Conservation (phyloP, 2,329 filamentous ascomycete species). For the Fonsecaea multimorphosa region DNA sequence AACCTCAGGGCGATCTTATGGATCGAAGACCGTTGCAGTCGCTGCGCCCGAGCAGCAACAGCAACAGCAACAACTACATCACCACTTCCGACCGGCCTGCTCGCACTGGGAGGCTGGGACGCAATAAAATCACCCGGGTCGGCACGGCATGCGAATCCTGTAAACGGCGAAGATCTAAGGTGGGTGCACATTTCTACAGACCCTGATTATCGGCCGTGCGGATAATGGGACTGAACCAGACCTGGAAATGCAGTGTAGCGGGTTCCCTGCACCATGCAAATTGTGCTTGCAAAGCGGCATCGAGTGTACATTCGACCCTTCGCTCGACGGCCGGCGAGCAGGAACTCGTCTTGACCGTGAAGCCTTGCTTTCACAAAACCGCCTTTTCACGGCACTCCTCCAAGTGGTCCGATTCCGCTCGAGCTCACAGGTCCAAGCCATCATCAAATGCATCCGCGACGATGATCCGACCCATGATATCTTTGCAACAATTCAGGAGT, state of each 20-base stretch:
- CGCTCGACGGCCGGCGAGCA: constrained; percentile 4
- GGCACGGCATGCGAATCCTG: constrained; percentile 20
- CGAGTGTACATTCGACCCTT: constrained; percentile 6
- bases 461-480: background rate
- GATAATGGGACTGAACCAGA: background rate
- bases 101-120: background rate
- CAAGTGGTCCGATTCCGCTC: background rate
- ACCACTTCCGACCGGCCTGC: background rate
- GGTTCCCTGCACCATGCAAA: background rate
- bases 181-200: constrained; percentile 13
- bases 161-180: constrained; percentile 38
- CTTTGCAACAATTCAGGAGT: background rate
- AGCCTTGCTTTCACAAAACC: background rate
- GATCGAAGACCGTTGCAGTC: background rate
- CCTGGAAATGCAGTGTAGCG: constrained; percentile 4
- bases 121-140: background rate
- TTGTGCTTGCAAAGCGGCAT: background rate
- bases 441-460: background rate
- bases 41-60: background rate
- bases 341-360: background rate
- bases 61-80: background rate
- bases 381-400: background rate
- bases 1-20: background rate
- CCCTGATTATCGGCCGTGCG: background rate
- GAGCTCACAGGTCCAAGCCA: background rate